Base-by-base conservation (phyloP, 208 protist genomes). In the Porcisia deanei region DNA sequence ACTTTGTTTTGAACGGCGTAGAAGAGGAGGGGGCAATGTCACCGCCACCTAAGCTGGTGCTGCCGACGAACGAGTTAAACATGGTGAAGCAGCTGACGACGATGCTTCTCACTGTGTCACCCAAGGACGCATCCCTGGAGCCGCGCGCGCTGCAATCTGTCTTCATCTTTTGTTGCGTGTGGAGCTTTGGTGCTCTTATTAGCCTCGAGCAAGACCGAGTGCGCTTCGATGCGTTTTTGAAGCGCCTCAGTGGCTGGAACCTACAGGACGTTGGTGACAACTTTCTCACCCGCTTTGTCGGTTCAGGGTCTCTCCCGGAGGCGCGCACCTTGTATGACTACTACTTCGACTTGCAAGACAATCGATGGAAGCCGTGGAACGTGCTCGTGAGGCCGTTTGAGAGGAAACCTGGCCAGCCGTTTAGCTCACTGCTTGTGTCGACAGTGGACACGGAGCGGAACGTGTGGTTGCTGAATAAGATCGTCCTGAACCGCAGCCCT, bases 361-460 rank as follows among this genome's bases (percentile, higher is more conserved):
- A 86, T 63, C 87, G 91, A 22, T 99, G 99, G 99, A 95, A 95
- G 73, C 93, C 98, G 57, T 99, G 99, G 99, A 89, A 92, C 39
- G 81, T 91, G 47, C 83, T 98, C 22, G 97, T 99, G 45, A 72
- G 79, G n/a, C 91, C 89, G 14, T 99, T 99, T 80, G 88, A 84
- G 55, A 94, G 97, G 10, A 88, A 90, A 14, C 71, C 87, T 0
- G 91, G 90, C 12, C 76, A 90, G 71, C 89, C 96, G 80, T 99
- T 99, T 89, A 97, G 93, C 72, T 92, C 89, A 7, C 97, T 99
- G 25, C 89, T 99, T 30, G 99, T 99, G 16, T 99, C 98, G 1
- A 99, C 99, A 0, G 90, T 98, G 8, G 99, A 99, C 86, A 99
- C 99, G 55, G 98, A 99, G 78, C 88, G 99, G n/a, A 98, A 97